Evolutionary conservation across 345 rosid genomes (phyloP).

Genomic region (Aquilaria malaccensis): DNA sequence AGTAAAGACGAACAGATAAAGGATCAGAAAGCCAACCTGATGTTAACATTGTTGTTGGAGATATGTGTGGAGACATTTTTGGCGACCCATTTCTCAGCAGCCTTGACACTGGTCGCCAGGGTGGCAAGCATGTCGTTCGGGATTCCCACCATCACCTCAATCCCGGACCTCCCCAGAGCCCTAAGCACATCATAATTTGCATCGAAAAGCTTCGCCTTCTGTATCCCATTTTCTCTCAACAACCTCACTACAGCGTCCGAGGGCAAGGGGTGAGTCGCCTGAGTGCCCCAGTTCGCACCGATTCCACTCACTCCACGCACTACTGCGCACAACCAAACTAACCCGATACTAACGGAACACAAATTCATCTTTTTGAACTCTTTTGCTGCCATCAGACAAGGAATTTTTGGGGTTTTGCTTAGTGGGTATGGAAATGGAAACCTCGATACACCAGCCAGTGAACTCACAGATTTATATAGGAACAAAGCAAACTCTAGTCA

Average conservation of each 20-base stretch:
- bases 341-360: slow-evolving; percentile 15
- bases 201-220: slow-evolving; percentile 90
- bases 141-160: slow-evolving; percentile 98
- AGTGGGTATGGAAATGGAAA: background rate
- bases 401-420: background rate
- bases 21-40: slow-evolving; percentile 45
- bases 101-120: slow-evolving; percentile 56
- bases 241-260: slow-evolving; percentile 68
- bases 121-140: slow-evolving; percentile 85
- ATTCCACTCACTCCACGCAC: slow-evolving; percentile 38
- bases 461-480: too few relatives aligned
- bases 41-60: slow-evolving; percentile 46
- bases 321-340: slow-evolving; percentile 22
- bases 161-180: slow-evolving; percentile 62
- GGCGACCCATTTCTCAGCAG: slow-evolving; percentile 93
- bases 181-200: slow-evolving; percentile 63
- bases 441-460: background rate
- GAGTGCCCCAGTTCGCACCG: slow-evolving; percentile 97
- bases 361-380: slow-evolving; percentile 8
- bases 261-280: slow-evolving; percentile 65
- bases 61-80: slow-evolving; percentile 72
- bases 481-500: too few relatives aligned
- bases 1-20: background rate
- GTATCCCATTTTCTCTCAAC: slow-evolving; percentile 63
- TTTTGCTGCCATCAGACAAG: background rate